Conservation (phyloP, 345 rosid species). For the Angophora floribunda region DNA sequence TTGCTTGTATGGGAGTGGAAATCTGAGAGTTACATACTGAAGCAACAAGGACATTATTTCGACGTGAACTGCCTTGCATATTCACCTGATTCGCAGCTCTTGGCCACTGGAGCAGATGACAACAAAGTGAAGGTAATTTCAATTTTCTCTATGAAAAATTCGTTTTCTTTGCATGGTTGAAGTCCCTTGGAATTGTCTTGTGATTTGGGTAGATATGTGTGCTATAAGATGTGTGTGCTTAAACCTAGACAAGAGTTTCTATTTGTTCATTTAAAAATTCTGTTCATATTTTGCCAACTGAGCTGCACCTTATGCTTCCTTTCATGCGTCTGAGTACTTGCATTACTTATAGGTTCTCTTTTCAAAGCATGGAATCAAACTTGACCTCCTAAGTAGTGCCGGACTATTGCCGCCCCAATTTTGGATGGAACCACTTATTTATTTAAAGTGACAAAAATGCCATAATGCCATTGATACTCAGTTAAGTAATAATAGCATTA, state of each 20-base stretch:
- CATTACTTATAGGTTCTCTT: not conserved
- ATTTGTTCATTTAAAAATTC: not conserved
- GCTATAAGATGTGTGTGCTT: not conserved
- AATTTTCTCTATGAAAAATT: not conserved
- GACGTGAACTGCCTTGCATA: slow-evolving; percentile 85
- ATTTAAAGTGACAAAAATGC: not conserved
- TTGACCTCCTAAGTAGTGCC: not conserved
- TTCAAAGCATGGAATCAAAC: not conserved
- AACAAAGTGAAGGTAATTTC: slow-evolving; percentile 84
- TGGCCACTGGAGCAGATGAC: slow-evolving; percentile 98
- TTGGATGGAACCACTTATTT: not conserved
- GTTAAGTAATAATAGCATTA: not conserved
- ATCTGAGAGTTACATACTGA: slow-evolving; percentile 86
- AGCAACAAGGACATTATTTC: slow-evolving; percentile 98
- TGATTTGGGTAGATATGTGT: not conserved
- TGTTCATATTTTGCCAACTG: not conserved
- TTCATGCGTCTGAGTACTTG: not conserved
- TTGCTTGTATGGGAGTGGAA: slow-evolving; percentile 98
- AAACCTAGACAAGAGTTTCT: not conserved
- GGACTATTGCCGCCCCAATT: not conserved
- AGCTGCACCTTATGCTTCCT: not conserved
- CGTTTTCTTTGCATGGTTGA: not conserved
- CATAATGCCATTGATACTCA: not conserved
- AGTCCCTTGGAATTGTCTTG: not conserved
- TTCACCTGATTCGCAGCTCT: slow-evolving; percentile 84